phyloP scores from a whole-genome alignment of 495 filamentous ascomycete species.

The Aspergillus leporis region DNA sequence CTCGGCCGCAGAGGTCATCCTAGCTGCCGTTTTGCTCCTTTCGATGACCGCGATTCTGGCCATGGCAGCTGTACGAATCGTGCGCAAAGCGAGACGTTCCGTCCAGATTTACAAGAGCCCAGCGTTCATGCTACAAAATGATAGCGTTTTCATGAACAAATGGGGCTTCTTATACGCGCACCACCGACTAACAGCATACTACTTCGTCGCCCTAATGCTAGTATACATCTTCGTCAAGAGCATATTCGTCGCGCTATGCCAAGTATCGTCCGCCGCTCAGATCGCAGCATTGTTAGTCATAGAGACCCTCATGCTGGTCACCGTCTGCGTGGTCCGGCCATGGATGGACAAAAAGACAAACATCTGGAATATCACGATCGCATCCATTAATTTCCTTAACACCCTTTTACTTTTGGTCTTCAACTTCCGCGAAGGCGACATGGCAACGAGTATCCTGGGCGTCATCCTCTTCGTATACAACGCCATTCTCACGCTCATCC shows the following conservation, averaged over 20 bases:
- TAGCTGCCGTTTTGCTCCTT: slow-evolving; percentile 86
- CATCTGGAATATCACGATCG: slow-evolving; percentile 90
- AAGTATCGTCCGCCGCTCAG: slow-evolving; percentile 69
- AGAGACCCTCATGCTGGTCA: slow-evolving; percentile 77
- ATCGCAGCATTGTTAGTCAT: slow-evolving; percentile 82
- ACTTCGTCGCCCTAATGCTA: slow-evolving; percentile 83
- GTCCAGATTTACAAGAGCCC: slow-evolving; percentile 91
- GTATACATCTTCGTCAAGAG: slow-evolving; percentile 81
- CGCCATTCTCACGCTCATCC: slow-evolving; percentile 78
- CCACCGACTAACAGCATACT: slow-evolving; percentile 92
- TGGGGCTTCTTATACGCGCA: slow-evolving; percentile 98
- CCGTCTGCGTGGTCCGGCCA: slow-evolving; percentile 75
- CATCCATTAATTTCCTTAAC: slow-evolving; percentile 85
- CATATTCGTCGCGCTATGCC: slow-evolving; percentile 85
- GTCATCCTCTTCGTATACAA: slow-evolving; percentile 92
- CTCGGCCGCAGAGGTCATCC: slow-evolving; percentile 80
- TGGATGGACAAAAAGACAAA: slow-evolving; percentile 99
- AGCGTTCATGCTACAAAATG: slow-evolving; percentile 95
- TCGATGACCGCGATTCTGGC: slow-evolving; percentile 71
- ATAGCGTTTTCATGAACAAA: slow-evolving; percentile 85
- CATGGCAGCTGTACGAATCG: slow-evolving; percentile 88
- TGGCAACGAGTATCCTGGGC: slow-evolving; percentile 90
- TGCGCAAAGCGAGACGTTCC: slow-evolving; percentile 80
- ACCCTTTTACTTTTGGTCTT: slow-evolving; percentile 80
- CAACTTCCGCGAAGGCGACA: slow-evolving; percentile 77